Base-by-base conservation (phyloP, 208 protist genomes). In the Leishmania amazonensis region DNA sequence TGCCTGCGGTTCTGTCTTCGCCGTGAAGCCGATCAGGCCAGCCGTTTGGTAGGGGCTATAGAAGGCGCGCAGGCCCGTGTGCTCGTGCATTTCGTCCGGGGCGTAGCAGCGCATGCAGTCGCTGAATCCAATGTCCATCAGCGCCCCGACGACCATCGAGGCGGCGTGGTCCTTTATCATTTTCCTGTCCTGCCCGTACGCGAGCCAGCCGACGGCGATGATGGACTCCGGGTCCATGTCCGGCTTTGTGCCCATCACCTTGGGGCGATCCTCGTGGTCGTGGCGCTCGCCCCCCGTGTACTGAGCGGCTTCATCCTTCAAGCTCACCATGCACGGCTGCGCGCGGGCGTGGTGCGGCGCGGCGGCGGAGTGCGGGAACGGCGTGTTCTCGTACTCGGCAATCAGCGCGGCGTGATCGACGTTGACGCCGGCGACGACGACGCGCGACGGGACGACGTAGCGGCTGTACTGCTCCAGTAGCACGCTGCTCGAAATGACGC, bases 401-500 rank as follows among this genome's bases (percentile, higher is more conserved):
- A 96, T 86, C 11, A 98, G 92, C 24, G 91, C 93, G 78, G 78
- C 86, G 86, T 98, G 95, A 9, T 95, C 88, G 71, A 98, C 92
- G 83, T 98, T 98, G 31, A 98, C 92, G 83, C 95, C 95, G 62
- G 93, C 93, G 86, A 98, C 90, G 57, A 97, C 91, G 58, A 96
- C 87, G 65, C 92, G 90, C 62, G 89, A 87, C 51, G 95, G 93
- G n/a, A 89, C 86, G 40, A 96, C 84, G 80, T 93, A 94, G 71
- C 82, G 79, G 75, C 86, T 87, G 87, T 97, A 96, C 70, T 98
- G 93, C 53, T 96, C 91, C 40, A 95, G 76, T 72, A 98, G 86
- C 35, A 92, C 87, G 72, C 87, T 89, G 76, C 80, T 91, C 54
- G 89, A 89, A 83, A 94, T 92, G 83, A 81, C 76, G 75, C 87